These are phyloP conservation scores for Zygoascus bituminiphila DNA, from an alignment of 805 yeast species.

Conservation along the genomic window DNA sequence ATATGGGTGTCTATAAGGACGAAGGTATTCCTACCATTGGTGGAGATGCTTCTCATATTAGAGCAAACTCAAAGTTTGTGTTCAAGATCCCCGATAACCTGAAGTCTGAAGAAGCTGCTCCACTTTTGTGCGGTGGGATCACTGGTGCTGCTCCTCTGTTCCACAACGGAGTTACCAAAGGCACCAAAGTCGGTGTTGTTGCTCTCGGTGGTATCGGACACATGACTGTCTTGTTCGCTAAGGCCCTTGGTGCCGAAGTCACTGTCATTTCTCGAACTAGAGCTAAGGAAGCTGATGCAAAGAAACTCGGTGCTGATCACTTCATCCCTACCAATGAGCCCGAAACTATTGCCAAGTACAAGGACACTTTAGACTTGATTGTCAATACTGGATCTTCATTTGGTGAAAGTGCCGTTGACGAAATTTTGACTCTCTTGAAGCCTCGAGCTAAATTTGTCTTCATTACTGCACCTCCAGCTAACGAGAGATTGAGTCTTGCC, in stretches of 20 bases:
- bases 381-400: conserved; percentile 40
- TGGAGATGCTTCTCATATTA: conserved; percentile 27
- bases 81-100: conserved; percentile 53
- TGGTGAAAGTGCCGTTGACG: neutral
- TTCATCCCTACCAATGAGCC: conserved; percentile 46
- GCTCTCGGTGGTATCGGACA: conserved; percentile 67
- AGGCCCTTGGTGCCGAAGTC: conserved; percentile 57
- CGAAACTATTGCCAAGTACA: conserved; percentile 28
- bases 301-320: conserved; percentile 47
- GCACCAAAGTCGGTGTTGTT: conserved; percentile 48
- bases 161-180: conserved; percentile 40
- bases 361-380: conserved; percentile 40
- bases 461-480: conserved; percentile 36
- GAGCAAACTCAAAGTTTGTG: conserved; percentile 50
- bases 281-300: conserved; percentile 44
- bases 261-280: conserved; percentile 46
- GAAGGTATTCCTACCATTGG: conserved; percentile 66
- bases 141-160: conserved; percentile 62
- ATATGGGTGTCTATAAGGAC: conserved; percentile 36
- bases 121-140: conserved; percentile 70
- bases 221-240: conserved; percentile 51
- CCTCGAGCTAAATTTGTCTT: conserved; percentile 58
- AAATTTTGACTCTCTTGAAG: conserved; percentile 45
- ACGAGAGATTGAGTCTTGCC: neutral
- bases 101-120: conserved; percentile 40